Percentiles rank a stretch among this genome's conserved stretches.
phyloP scores from a whole-genome alignment of 1,284 basidiomycete genomes.

The Ganoderma sp. region DNA sequence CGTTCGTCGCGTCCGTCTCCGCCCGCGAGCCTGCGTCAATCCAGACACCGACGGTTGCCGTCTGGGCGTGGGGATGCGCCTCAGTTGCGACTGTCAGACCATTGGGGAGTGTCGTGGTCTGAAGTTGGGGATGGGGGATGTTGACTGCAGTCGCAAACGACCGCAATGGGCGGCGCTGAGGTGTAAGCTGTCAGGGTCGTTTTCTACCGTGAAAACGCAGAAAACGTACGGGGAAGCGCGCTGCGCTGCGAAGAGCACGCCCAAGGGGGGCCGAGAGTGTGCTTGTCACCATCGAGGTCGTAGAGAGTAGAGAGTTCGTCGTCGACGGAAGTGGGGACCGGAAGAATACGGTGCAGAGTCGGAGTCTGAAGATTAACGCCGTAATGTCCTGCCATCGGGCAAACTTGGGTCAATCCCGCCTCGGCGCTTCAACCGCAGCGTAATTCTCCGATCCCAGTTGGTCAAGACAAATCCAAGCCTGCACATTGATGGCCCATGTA shows the following conservation, averaged over 20 bases:
- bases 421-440: conserved; percentile 25
- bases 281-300: conserved; percentile 65
- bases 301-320: conserved; percentile 39
- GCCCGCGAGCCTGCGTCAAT: conserved; percentile 98
- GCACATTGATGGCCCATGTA: too few species aligned
- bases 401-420: background rate
- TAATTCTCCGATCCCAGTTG: conserved; percentile 31
- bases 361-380: conserved; percentile 13
- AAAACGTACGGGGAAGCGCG: conserved; percentile 58
- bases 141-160: conserved; percentile 77
- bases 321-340: conserved; percentile 35
- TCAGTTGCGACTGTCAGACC: conserved; percentile 94
- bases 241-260: conserved; percentile 63
- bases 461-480: background rate
- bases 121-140: conserved; percentile 75
- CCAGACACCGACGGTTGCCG: conserved; percentile 98
- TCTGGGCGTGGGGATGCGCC: conserved; percentile 92
- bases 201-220: background rate
- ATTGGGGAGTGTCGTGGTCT: conserved; percentile 89
- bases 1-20: conserved; percentile 93
- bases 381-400: background rate
- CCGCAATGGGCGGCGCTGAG: conserved; percentile 47
- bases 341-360: conserved; percentile 33
- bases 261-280: conserved; percentile 64
- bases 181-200: conserved; percentile 21